phyloP scores from a whole-genome alignment of 1,139 yeast genomes.

The Suhomyces yuchorum region DNA sequence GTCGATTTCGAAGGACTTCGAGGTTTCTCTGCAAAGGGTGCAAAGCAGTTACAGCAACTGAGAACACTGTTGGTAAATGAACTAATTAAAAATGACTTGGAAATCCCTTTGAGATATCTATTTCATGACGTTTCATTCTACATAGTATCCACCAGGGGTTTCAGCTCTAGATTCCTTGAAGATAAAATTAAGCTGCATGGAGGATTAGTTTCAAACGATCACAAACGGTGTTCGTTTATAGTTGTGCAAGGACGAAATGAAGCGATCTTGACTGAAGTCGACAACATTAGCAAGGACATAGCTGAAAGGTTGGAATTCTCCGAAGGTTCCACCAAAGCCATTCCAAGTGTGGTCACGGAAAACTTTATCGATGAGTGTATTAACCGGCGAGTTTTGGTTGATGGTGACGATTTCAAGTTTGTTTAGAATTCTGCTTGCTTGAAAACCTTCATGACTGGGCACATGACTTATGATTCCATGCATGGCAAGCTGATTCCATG shows the following conservation, averaged over 20 bases:
- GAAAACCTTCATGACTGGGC: neutral
- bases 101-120: slow-evolving; percentile 23
- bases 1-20: slow-evolving; percentile 6
- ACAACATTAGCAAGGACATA: slow-evolving; percentile 22
- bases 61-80: slow-evolving; percentile 13
- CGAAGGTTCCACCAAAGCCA: slow-evolving; percentile 21
- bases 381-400: slow-evolving; percentile 40
- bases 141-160: slow-evolving; percentile 20
- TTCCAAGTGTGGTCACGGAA: slow-evolving; percentile 52
- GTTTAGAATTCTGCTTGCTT: slow-evolving; percentile 4
- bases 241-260: slow-evolving; percentile 20
- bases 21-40: slow-evolving; percentile 12
- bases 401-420: slow-evolving; percentile 43
- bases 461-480: neutral
- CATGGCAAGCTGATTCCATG: neutral
- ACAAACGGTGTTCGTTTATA: slow-evolving; percentile 28
- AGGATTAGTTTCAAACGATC: slow-evolving; percentile 27
- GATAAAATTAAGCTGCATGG: slow-evolving; percentile 35
- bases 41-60: slow-evolving; percentile 13
- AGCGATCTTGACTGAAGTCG: slow-evolving; percentile 14
- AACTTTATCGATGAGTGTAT: slow-evolving; percentile 49
- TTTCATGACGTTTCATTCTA: slow-evolving; percentile 28
- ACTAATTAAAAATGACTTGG: slow-evolving; percentile 16
- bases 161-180: slow-evolving; percentile 13
- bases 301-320: slow-evolving; percentile 23